Evolutionary conservation across 768 basidiomycete genomes (phyloP), one percentile per base, ranked within the genome.

Genomic region (Dacryopinax spathularia): DNA sequence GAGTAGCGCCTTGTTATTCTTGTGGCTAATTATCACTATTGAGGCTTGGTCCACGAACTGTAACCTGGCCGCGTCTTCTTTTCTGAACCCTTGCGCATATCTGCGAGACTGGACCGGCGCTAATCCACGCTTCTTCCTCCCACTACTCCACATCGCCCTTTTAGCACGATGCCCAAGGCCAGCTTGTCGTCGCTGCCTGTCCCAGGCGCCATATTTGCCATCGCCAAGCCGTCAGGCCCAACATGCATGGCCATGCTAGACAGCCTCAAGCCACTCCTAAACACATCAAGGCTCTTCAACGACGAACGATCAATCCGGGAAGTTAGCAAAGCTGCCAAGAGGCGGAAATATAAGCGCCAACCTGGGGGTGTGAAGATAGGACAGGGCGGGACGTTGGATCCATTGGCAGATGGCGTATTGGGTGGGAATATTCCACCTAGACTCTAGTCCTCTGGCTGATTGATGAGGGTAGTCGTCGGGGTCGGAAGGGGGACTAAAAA

Each of bases 341-440:
- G 31, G 18, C 16, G 18, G 16, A 34, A 37, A 12, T 25, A 20
- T 31, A 43, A 35, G 18, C 44, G 31, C 18, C 48, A 29, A 10
- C 48, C 61, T 16, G 79, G 82, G 22, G 70, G 74, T 1, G 77
- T 93, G 62, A 94, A 95, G 75, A 83, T 94, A 60, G 93, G 92
- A 1, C 90, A 93, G 73, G 92, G 92, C 31, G 93, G 96, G 2
- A 99, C 96, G 2, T 77, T 99, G 60, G 96, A 99, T 77, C 96
- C 96, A 16, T 79, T 98, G 34, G 96, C 96, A 4, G 91, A 96
- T 73, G 95, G 95, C 43, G 91, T 96, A 16, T 77, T 97, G 66
- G 91, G 93, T 93, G 71, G 68, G 79, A 12, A 13, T 13, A 10
- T 22, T 27, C 33, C 33, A 33, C 3, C 29, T 62, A 29, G 22